These are phyloP conservation scores for Glutinoglossum americanum DNA, from an alignment of 495 filamentous ascomycete species.

Conservation along the genomic window DNA sequence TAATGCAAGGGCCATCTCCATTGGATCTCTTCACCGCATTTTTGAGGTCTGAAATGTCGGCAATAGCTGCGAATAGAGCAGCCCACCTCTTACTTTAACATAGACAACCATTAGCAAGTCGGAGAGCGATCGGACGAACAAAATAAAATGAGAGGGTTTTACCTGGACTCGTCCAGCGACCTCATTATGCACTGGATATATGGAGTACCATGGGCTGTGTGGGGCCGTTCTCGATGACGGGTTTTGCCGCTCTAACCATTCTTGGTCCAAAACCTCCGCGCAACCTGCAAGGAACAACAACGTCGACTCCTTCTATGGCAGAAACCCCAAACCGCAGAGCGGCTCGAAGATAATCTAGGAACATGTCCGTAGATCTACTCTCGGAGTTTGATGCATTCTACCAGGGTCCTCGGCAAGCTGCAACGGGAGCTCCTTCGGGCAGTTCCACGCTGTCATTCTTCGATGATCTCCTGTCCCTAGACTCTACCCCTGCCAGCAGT, in stretches of 20 bases:
- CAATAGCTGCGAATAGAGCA: slow-evolving; percentile 35
- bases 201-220: background rate
- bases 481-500: background rate
- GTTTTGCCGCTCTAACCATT: background rate
- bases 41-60: slow-evolving; percentile 41
- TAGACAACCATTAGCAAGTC: slow-evolving; percentile 11
- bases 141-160: slow-evolving; percentile 8
- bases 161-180: slow-evolving; percentile 41
- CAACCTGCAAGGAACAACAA: too few species aligned
- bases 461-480: background rate
- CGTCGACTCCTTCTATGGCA: background rate
- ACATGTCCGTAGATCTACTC: slow-evolving; percentile 7
- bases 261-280: too few species aligned
- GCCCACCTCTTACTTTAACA: slow-evolving; percentile 40
- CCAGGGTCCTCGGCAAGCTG: slow-evolving; percentile 1
- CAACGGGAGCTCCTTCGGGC: background rate
- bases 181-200: slow-evolving; percentile 26
- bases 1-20: slow-evolving; percentile 36
- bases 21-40: slow-evolving; percentile 35
- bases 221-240: background rate
- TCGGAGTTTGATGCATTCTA: slow-evolving; percentile 5
- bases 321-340: background rate
- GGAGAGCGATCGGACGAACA: background rate
- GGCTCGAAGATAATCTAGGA: background rate
- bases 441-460: background rate